Base-by-base conservation (phyloP, 176 grass and related monocot species). In the Bromus sterilis region DNA sequence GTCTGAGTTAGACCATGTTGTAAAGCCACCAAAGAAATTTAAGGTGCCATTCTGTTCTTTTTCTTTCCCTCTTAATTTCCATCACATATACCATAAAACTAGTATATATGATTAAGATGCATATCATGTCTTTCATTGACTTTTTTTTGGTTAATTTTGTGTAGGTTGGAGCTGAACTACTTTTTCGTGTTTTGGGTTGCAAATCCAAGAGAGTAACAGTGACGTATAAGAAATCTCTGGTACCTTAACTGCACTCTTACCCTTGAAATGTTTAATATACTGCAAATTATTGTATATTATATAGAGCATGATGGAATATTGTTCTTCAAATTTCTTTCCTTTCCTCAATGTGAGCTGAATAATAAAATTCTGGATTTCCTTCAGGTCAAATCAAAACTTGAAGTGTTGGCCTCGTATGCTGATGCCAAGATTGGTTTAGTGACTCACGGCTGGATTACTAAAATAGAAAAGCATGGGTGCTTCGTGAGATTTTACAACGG, bases 341-440 rank as follows among this genome's bases (percentile, higher is more conserved):
- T 77, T 68, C 33, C 37, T 83, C 10, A 57, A 18, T 64, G 26
- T 10, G 33, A 58, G 40, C 20, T 13, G 6, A 30, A 39, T 74
- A 51, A 36, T 78, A 31, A 55, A 43, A 29, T 30, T 74, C 9
- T 69, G 10, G 12, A 56, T 66, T 76, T 43, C 26, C 78, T 85
- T 71, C 83, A 98, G 95, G 92, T 98, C 61, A 98, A 94, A 91
- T 98, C 92, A 78, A 98, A 95, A 86, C 90, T 98, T 82, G 84
- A 87, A 66, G 80, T 87, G 21, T 70, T 98, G 65, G 74, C 92
- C 58, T 98, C 92, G 44, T 93, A 95, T 84, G 84, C 88, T 86
- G 95, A 98, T 91, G 95, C 92, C 14, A 93, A 86, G 84, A 82
- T 86, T 66, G 95, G 95, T 84, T 78, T 98, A 77, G 56, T 98